Base-by-base conservation (phyloP, 2,329 filamentous ascomycete genomes). In the Epichloe bromicola region DNA sequence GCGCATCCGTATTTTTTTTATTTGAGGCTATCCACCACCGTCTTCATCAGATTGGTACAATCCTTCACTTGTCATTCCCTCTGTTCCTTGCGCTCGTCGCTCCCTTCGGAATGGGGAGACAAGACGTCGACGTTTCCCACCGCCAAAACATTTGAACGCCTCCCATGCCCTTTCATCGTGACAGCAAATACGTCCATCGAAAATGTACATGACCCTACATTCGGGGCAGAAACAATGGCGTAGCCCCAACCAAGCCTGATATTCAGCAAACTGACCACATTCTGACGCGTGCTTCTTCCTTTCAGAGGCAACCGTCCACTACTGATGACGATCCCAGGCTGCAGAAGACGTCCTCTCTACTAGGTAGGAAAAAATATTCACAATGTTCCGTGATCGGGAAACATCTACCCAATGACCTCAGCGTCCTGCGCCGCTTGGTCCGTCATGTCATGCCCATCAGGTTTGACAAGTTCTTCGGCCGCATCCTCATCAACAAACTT, bases 401-500 rank as follows among this genome's bases (percentile, higher is more conserved):
- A 17, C 23, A 34, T 15, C 34, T 46, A 58, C 38, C 57, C 66
- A 53, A 70, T 66, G 23, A 70, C 63, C 53, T 73, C 67, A 37
- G 63, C 60, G 54, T 70, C 69, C 42, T 67, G 65, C 54, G 62
- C 63, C 39, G 58, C 59, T 39, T 60, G 51, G 30, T 74, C 74
- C 40, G 68, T 66, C 53, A 66, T 68, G 12, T 59, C 67, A 30
- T 63, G 62, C 39, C 5, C 39, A 20, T 70, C 76, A 0, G 86
- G 82, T 53, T 87, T 76, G 54, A 94, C 81, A 48, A 87, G 70
- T 68, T 95, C 88, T 63, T 88, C 83, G 30, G 74, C 70, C 5
- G 70, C 76, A 11, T 74, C 72, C 46, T 87, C 83, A 52, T 88
- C 82, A 48, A 91, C 82, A 69, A 95, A 96, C 63, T 87, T 91